Evolutionary conservation across 1,139 yeast genomes (phyloP), one percentile per base, ranked within the genome.

Genomic region (Saccharomyces pastorianus): DNA sequence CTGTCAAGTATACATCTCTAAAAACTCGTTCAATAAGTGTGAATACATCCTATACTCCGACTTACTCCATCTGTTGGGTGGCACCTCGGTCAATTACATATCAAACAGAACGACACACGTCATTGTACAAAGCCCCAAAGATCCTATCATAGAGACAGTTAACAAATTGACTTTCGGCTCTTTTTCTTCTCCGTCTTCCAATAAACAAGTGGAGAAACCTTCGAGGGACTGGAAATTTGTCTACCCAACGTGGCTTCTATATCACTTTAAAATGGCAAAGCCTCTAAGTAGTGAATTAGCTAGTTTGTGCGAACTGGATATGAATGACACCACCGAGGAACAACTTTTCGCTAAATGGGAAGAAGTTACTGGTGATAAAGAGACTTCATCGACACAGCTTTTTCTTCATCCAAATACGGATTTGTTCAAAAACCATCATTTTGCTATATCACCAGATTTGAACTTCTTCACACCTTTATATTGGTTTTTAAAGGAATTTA

Each of bases 41-140:
- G 90, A 83, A 55, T 81, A 80, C 13, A 77, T 86, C 28, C 79
- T 82, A 60, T 87, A 82, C 4, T 89, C 85, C 0, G 83, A 64
- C 34, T 52, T 62, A 28, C 54, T 86, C 0, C 70, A 79, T 41
- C 85, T 88, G 0, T 76, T 86, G 60, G 97, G 96, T 0, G 97
- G 96, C 0, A 81, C 79, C 48, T 84, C 75, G 64, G 72, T 82
- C 54, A 85, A 84, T 54, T 76, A 77, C n/a, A 70, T 90, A 38
- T 82, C 88, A 8, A 78, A 79, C 53, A 78, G 78, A 58, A 87
- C 95, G 1, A 88, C 97, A 0, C 97, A 91, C 73, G 75, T 89
- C 51, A 73, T 91, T 14, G 80, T 95, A 0, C 64, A 71, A 8
- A 81, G 80, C 59, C 66, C 78, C 28, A 71, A 79, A 32, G 84